Evolutionary conservation across 345 rosid species (phyloP).

Genomic region (Lepidium sativum): DNA sequence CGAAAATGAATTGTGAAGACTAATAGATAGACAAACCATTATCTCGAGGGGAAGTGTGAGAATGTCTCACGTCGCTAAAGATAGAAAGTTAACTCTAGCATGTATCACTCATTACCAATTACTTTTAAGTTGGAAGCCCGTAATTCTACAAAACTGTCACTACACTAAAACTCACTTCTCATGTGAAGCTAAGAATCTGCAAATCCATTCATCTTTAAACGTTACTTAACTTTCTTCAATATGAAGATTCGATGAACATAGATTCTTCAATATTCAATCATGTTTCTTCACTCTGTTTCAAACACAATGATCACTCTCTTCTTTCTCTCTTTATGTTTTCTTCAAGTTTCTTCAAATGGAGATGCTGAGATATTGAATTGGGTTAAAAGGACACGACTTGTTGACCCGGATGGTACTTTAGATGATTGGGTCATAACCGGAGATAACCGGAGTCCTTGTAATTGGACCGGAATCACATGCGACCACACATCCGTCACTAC

Average conservation of each 20-base stretch:
- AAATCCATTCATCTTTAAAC: constrained; percentile 14
- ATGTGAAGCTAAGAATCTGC: constrained; percentile 14
- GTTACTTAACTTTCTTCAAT: not conserved
- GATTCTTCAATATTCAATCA: not conserved
- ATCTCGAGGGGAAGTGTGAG: too few species aligned
- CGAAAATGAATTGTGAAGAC: too few species aligned
- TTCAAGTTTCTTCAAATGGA: constrained; percentile 23
- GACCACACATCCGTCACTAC: constrained; percentile 29
- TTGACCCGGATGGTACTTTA: constrained; percentile 40
- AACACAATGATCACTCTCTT: not conserved
- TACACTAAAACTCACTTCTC: constrained; percentile 10
- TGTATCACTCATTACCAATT: too few species aligned
- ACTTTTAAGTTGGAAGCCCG: too few species aligned
- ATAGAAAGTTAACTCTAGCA: too few species aligned
- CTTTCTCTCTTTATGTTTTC: not conserved
- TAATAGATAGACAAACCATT: too few species aligned
- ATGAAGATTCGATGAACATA: not conserved
- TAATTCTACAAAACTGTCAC: too few species aligned
- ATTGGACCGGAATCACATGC: constrained; percentile 66
- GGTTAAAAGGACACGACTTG: constrained; percentile 33
- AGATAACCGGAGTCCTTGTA: constrained; percentile 38
- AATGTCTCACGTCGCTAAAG: too few species aligned
- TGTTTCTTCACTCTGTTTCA: not conserved
- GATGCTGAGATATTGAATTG: constrained; percentile 48
- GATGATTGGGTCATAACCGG: constrained; percentile 39